These are phyloP conservation scores for Magnaporthiopsis poae DNA, from an alignment of 2,329 filamentous ascomycete species.

Conservation along the genomic window DNA sequence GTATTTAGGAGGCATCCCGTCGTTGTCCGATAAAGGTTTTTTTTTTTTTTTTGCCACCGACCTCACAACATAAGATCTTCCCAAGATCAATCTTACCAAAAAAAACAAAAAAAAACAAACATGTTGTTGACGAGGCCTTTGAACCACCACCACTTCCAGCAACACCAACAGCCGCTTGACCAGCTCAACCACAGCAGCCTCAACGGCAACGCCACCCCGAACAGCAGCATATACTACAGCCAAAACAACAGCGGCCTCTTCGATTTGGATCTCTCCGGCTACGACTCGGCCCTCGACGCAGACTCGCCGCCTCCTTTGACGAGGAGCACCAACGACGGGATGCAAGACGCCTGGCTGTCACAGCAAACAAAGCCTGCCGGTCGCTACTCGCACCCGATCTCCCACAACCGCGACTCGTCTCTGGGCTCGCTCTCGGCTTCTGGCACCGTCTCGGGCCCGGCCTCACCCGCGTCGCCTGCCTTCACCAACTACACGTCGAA, in stretches of 20 bases:
- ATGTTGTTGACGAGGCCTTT: conserved; percentile 7
- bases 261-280: conserved; percentile 1
- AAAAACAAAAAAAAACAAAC: too few species aligned
- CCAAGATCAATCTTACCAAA: background rate
- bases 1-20: background rate
- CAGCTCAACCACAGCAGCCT: background rate
- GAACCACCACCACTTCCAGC: conserved; percentile 3
- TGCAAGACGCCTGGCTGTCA: conserved; percentile 3
- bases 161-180: conserved; percentile 1
- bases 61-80: background rate
- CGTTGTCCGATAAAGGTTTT: background rate
- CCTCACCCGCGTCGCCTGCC: conserved; percentile 47
- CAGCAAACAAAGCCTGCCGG: conserved; percentile 2
- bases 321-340: conserved; percentile 4
- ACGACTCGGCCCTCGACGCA: conserved; percentile 4
- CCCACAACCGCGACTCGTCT: conserved; percentile 52
- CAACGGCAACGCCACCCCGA: background rate
- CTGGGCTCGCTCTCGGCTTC: conserved; percentile 51
- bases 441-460: conserved; percentile 50
- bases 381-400: conserved; percentile 4
- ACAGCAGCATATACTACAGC: background rate
- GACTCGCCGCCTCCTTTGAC: conserved; percentile 4
- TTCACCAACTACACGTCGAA: conserved; percentile 31
- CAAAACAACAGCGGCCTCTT: background rate
- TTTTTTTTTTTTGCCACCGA: background rate